Evolutionary conservation across 192 early-diverging fungal species (phyloP), one percentile per base, ranked within the genome.

Genomic region (Coemansia sp.): DNA sequence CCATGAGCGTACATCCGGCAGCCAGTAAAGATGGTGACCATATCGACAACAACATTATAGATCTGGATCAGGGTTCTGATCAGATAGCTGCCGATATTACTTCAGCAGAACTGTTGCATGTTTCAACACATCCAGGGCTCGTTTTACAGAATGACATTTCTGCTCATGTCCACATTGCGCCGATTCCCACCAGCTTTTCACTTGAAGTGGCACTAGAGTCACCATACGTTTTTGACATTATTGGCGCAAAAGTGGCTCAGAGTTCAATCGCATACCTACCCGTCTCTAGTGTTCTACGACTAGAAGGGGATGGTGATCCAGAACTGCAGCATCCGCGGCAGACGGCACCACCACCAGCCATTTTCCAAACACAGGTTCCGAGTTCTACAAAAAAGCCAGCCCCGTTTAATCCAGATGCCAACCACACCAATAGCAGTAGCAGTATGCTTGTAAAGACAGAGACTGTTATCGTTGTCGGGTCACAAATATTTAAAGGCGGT

Each of bases 241-340:
- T 72, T 5, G 70, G 64, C 40, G 23, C 49, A 39, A 64, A 66
- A 12, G 56, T 72, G 32, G 65, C 70, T 6, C 19, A 61, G 15
- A 59, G 39, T 32, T 38, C 32, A 11, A 19, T 38, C 4, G 5
- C 13, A 1, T 10, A 8, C 13, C 41, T 21, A 12, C 42, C 18
- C 15, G 18, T 57, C 21, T 43, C 50, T 10, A 66, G 64, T 32
- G 52, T 32, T 5, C 57, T 48, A 50, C 64, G 54, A 5, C 9
- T 59, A 23, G 57, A 59, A 15, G 39, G 16, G 2, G 57, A 59
- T 1, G 39, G 16, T 1, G 38, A 41, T 59, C 38, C 40, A 19
- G 57, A 40, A 9, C 57, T 38, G 26, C 32, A 11, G 16, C 57
- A 59, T 40, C 57, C 15, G 7, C 32, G n/a, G 0, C 57, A 59